phyloP scores from a whole-genome alignment of 1,284 basidiomycete species.

The Sanghuangporus weigelae region DNA sequence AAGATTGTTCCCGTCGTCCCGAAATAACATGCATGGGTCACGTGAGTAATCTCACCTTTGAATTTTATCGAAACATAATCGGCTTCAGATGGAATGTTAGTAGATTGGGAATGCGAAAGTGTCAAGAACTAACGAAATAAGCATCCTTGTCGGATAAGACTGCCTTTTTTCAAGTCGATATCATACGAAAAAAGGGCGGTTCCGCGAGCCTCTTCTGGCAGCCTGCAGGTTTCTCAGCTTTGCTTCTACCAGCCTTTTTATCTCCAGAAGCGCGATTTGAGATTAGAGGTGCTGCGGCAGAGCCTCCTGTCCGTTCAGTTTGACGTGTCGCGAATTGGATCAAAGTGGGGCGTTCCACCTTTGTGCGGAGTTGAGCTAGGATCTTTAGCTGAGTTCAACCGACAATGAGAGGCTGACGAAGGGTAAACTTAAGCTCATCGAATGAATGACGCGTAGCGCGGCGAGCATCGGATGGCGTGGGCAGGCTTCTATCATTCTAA shows the following conservation, averaged over 20 bases:
- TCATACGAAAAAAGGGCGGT: background rate
- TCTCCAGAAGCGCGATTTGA: background rate
- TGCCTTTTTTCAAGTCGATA: background rate
- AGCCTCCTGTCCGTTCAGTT: background rate
- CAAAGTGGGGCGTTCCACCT: background rate
- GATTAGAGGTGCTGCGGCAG: background rate
- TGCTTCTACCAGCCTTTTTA: background rate
- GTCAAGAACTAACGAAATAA: background rate
- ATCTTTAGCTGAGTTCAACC: background rate
- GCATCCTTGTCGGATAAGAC: background rate
- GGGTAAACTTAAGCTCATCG: background rate
- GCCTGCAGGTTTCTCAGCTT: background rate
- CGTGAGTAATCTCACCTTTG: background rate
- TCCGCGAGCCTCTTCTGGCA: background rate
- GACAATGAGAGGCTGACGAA: background rate
- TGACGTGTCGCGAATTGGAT: background rate
- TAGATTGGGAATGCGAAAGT: background rate
- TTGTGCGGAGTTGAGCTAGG: background rate
- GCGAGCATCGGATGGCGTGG: background rate
- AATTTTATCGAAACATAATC: background rate
- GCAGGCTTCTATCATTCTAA: background rate
- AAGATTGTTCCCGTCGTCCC: background rate
- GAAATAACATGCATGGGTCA: background rate
- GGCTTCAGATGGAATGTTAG: background rate
- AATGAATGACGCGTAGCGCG: background rate